Conservation (phyloP, 768 basidiomycete genomes). For the Cystofilobasidium bisporidii region DNA sequence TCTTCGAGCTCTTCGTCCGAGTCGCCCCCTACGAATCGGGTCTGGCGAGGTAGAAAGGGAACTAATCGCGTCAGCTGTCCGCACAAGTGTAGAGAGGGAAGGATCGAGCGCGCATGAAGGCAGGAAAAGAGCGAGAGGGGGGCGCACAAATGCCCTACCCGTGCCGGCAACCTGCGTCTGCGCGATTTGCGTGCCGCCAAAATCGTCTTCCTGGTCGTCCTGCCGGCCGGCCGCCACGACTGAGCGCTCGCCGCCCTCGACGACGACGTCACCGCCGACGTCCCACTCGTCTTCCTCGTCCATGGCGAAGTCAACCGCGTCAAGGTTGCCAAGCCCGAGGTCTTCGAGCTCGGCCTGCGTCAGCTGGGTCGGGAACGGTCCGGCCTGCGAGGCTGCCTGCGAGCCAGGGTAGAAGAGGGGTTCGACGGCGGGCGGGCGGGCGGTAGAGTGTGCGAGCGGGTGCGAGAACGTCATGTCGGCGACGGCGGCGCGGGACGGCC, state of each 20-base stretch:
- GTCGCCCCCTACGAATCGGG: not conserved
- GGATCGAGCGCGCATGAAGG: not conserved
- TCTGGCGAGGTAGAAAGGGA: too few relatives aligned
- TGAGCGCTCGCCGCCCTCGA: not conserved
- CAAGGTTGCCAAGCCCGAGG: not conserved
- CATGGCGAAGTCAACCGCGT: not conserved
- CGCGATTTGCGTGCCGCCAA: not conserved
- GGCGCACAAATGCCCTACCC: not conserved
- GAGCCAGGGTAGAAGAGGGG: conserved; percentile 6
- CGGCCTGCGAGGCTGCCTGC: not conserved
- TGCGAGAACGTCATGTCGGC: conserved; percentile 1
- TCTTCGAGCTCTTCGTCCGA: conserved; percentile 2
- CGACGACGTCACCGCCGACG: not conserved
- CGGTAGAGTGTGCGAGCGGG: not conserved
- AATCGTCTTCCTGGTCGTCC: not conserved
- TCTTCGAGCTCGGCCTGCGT: not conserved
- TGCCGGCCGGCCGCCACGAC: not conserved
- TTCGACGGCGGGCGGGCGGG: not conserved
- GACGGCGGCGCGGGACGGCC: not conserved
- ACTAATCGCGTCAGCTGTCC: too few relatives aligned
- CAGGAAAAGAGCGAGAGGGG: not conserved
- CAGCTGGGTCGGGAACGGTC: not conserved
- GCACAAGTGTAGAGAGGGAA: too few relatives aligned
- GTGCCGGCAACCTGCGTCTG: not conserved
- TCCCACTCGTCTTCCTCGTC: conserved; percentile 3